phyloP scores from a whole-genome alignment of 225 moss, liverwort and hornwort species.

The Takakia lepidozioides region DNA sequence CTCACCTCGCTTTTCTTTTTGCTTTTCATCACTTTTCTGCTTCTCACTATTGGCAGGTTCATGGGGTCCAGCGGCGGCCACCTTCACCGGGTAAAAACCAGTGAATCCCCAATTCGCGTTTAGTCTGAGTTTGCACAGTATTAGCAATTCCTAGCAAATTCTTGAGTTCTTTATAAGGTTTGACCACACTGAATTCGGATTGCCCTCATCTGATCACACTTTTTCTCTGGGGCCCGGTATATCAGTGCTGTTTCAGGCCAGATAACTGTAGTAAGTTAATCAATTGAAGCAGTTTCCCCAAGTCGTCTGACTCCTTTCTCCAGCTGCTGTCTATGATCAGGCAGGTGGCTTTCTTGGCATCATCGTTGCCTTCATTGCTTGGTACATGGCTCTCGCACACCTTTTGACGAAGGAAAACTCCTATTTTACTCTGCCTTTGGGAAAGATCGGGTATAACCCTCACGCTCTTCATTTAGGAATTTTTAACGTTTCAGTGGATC shows the following conservation, averaged over 20 bases:
- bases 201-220: too few species aligned
- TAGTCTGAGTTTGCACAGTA: background rate
- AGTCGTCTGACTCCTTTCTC: too few species aligned
- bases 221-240: too few species aligned
- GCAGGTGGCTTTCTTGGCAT: conserved; percentile 54
- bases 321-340: conserved; percentile 6
- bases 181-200: too few species aligned
- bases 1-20: conserved; percentile 33
- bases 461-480: too few species aligned
- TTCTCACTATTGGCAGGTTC: conserved; percentile 29
- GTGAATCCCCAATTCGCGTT: background rate
- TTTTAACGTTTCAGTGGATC: too few species aligned
- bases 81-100: conserved; percentile 18
- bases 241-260: background rate
- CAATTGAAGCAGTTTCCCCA: too few species aligned
- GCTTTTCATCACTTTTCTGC: conserved; percentile 38
- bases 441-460: too few species aligned
- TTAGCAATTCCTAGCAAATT: background rate
- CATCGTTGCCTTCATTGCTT: conserved; percentile 33
- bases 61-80: conserved; percentile 5
- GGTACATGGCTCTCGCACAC: conserved; percentile 38
- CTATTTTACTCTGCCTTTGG: conserved; percentile 54
- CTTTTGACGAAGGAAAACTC: conserved; percentile 37
- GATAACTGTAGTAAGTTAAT: too few species aligned
- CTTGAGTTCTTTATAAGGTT: background rate